Evolutionary conservation across 139 green algal genomes (phyloP).

Genomic region (Micractinium sp.): DNA sequence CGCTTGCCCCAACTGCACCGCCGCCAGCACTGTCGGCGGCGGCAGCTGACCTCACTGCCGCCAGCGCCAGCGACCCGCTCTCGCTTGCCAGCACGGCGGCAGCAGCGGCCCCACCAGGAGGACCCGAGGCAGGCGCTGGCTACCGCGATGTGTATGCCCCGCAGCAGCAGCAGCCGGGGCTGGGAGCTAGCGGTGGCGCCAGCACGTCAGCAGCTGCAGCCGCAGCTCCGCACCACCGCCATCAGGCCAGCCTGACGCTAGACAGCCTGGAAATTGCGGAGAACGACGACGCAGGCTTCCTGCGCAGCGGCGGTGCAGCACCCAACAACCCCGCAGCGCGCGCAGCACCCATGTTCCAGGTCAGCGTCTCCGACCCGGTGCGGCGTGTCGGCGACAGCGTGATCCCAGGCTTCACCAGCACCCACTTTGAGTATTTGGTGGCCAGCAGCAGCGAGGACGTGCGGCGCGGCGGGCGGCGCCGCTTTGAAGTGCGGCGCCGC

Average conservation of each 20-base stretch:
- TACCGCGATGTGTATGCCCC: neutral
- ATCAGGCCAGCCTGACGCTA: slow-evolving; percentile 1
- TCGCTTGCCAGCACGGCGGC: slow-evolving; percentile 10
- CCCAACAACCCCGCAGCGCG: neutral
- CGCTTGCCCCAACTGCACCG: neutral
- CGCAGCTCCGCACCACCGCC: neutral
- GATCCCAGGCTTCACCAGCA: slow-evolving; percentile 51
- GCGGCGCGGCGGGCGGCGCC: slow-evolving; percentile 69
- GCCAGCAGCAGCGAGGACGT: neutral
- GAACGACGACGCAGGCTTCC: neutral
- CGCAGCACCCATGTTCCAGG: slow-evolving; percentile 15
- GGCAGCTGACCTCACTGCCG: neutral
- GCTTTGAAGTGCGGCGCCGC: slow-evolving; percentile 76
- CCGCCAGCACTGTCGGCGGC: neutral
- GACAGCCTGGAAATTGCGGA: slow-evolving; percentile 21
- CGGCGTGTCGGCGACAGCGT: slow-evolving; percentile 48
- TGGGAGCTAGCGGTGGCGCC: neutral
- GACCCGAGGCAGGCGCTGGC: neutral
- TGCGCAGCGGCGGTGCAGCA: neutral
- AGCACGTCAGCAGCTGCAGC: neutral
- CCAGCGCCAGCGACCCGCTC: neutral
- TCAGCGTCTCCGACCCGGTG: slow-evolving; percentile 77
- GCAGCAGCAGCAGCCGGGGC: neutral
- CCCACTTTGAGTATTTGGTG: slow-evolving; percentile 48
- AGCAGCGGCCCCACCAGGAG: too few species aligned